Conservation (phyloP, 805 yeast genomes). For the Yamadazyma paraphyllophila region DNA sequence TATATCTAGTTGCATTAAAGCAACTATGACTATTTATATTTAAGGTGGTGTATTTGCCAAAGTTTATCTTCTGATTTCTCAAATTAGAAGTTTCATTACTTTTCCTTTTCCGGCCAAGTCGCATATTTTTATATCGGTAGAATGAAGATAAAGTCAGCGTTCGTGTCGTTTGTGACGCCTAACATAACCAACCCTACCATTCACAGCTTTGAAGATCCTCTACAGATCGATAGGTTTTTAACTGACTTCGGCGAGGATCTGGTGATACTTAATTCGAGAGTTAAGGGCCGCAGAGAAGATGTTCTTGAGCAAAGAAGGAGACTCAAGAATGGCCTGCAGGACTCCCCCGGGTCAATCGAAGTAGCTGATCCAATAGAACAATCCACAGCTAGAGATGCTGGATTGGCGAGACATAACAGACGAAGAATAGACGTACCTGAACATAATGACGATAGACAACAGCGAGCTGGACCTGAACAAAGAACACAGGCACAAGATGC, state of each 20-base stretch:
- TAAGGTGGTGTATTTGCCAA: not conserved
- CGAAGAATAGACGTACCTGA: not conserved
- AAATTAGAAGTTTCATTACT: not conserved
- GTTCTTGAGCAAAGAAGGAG: slow-evolving; percentile 5
- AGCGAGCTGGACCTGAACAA: not conserved
- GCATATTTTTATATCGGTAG: not conserved
- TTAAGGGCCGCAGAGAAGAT: slow-evolving; percentile 6
- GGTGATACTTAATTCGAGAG: slow-evolving; percentile 1
- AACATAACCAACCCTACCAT: slow-evolving; percentile 14
- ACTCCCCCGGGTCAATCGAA: too few species aligned
- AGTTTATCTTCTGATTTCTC: not conserved
- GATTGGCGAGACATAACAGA: not conserved
- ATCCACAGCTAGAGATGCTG: not conserved
- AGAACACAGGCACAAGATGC: too few species aligned
- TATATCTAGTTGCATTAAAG: too few species aligned
- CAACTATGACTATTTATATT: not conserved
- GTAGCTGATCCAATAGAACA: not conserved
- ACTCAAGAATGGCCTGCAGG: not conserved
- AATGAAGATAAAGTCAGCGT: slow-evolving; percentile 11
- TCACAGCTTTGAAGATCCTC: slow-evolving; percentile 2
- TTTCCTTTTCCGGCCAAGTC: slow-evolving; percentile 2
- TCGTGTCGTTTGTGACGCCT: slow-evolving; percentile 12
- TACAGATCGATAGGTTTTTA: slow-evolving; percentile 5
- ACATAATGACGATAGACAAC: not conserved
- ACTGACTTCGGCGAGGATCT: slow-evolving; percentile 1